Evolutionary conservation across 768 basidiomycete genomes (phyloP).

Genomic region (Mycena indigotica): DNA sequence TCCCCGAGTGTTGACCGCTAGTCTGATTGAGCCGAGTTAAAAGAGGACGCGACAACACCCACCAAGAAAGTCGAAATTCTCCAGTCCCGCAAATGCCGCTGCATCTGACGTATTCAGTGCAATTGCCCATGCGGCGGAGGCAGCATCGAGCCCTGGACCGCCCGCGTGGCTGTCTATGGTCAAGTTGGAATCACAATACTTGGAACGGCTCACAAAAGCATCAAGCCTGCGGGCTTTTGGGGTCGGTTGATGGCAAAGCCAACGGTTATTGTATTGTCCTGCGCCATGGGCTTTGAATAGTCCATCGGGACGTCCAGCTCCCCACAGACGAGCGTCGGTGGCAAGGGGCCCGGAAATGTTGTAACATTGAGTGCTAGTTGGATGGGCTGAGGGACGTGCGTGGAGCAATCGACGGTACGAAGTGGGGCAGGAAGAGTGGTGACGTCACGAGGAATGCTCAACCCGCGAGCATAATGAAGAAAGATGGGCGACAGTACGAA

Average conservation of each 20-base stretch:
- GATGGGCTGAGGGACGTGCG: slow-evolving; percentile 11
- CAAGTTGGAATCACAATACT: background rate
- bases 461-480: background rate
- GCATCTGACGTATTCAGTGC: slow-evolving; percentile 16
- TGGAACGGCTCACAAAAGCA: slow-evolving; percentile 17
- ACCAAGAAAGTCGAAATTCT: slow-evolving; percentile 22
- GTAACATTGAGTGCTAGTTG: slow-evolving; percentile 2
- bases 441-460: background rate
- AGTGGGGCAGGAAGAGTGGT: background rate
- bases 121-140: slow-evolving; percentile 17
- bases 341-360: background rate
- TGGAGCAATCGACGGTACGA: slow-evolving; percentile 12
- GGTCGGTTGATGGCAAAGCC: slow-evolving; percentile 25
- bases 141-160: slow-evolving; percentile 19
- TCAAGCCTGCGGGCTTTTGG: slow-evolving; percentile 11
- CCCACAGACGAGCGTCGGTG: slow-evolving; percentile 9
- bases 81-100: slow-evolving; percentile 10
- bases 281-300: slow-evolving; percentile 16
- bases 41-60: background rate
- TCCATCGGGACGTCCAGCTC: slow-evolving; percentile 27
- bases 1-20: slow-evolving; percentile 23
- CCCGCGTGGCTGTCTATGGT: slow-evolving; percentile 16
- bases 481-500: background rate
- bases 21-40: background rate
- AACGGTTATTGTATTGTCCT: slow-evolving; percentile 21